Evolutionary conservation across 208 protist species (phyloP).

Genomic region (Trypanosoma grayi): DNA sequence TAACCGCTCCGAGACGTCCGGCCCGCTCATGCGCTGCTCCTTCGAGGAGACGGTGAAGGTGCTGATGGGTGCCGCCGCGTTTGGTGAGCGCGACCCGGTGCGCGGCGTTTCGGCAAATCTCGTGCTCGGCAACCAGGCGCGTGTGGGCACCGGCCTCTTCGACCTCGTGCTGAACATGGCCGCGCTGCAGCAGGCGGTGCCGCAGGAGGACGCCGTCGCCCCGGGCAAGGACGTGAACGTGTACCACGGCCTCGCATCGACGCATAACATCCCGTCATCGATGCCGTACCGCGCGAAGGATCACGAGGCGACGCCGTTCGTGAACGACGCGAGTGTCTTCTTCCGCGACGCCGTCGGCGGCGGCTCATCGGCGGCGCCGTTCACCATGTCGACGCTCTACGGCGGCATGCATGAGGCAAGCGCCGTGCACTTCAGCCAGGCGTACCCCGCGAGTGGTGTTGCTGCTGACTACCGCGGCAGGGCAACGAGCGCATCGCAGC

Average conservation of each 20-base stretch:
- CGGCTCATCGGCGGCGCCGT: conserved; percentile 29
- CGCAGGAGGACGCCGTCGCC: conserved; percentile 76
- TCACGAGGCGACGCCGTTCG: conserved; percentile 61
- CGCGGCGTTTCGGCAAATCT: conserved; percentile 98
- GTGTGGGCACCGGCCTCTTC: conserved; percentile 97
- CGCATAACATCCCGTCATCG: conserved; percentile 35
- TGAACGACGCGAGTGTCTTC: conserved; percentile 62
- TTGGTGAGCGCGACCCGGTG: conserved; percentile 95
- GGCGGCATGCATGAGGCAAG: conserved; percentile 55
- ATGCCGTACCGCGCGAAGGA: conserved; percentile 29
- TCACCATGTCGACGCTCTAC: conserved; percentile 40
- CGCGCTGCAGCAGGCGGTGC: conserved; percentile 81
- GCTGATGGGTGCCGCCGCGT: conserved; percentile 97
- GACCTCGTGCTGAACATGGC: conserved; percentile 95
- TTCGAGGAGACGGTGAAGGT: conserved; percentile 99
- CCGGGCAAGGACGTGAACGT: conserved; percentile 69
- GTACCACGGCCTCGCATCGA: conserved; percentile 77
- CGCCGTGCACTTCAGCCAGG: conserved; percentile 57
- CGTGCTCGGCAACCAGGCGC: conserved; percentile 97
- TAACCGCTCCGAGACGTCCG: conserved; percentile 93
- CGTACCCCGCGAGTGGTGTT: conserved; percentile 22
- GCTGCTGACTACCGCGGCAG: not conserved
- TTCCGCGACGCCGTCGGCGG: conserved; percentile 24
- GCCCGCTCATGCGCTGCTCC: conserved; percentile 97
- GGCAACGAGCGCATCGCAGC: conserved; percentile 11